A percentile compares a stretch with the other conserved stretches of the same genome.
Evolutionary conservation across 2,329 filamentous ascomycete species (phyloP).

Genomic region (Verticillium longisporum): DNA sequence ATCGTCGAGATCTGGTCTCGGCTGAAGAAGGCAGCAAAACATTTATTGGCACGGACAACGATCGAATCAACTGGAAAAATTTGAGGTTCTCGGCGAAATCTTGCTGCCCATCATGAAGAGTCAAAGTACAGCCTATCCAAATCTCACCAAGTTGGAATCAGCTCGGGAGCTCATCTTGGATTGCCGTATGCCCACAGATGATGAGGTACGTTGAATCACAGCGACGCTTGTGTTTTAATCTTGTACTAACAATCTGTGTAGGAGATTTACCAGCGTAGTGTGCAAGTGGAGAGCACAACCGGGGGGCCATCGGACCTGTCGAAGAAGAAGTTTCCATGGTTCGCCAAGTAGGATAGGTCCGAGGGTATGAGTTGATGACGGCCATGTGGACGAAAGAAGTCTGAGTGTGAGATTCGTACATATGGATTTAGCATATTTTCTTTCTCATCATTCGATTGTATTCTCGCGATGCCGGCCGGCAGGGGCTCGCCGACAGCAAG

Average conservation of each 20-base stretch:
- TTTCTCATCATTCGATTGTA: neutral
- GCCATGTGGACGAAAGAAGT: neutral
- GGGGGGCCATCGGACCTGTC: conserved; percentile 37
- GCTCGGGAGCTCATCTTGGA: conserved; percentile 73
- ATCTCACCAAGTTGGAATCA: conserved; percentile 61
- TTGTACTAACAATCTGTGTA: conserved; percentile 24
- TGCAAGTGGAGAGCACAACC: conserved; percentile 48
- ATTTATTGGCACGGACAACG: conserved; percentile 65
- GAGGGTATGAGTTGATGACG: neutral
- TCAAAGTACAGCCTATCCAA: conserved; percentile 75
- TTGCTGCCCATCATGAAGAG: conserved; percentile 87
- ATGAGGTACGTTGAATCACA: conserved; percentile 60
- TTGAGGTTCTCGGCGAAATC: conserved; percentile 91
- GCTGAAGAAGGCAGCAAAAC: conserved; percentile 91
- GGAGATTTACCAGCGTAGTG: conserved; percentile 59
- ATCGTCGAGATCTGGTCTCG: conserved; percentile 81
- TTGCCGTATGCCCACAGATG: conserved; percentile 73
- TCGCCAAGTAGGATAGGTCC: conserved; percentile 37
- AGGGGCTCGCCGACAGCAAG: neutral
- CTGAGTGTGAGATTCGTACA: neutral
- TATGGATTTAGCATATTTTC: neutral
- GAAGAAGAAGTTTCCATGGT: conserved; percentile 64
- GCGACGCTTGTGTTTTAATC: neutral
- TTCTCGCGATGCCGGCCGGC: neutral
- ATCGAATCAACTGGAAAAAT: conserved; percentile 97